Base-by-base conservation (phyloP, 1,284 basidiomycete species). In the Rhodofomes roseus region DNA sequence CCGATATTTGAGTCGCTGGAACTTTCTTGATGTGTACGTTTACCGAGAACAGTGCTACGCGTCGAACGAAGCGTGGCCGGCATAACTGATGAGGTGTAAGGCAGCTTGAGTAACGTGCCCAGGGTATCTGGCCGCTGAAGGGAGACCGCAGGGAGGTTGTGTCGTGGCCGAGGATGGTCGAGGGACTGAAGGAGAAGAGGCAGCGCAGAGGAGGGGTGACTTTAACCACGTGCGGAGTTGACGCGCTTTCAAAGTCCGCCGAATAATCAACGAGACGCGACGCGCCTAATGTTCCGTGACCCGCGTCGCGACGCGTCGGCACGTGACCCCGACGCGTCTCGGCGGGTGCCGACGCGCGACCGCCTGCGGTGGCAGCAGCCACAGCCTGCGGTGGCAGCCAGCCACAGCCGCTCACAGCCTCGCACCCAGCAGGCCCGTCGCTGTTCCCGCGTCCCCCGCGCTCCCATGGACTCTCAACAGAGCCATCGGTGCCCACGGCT, bases 31-130 rank as follows among this genome's bases (percentile, higher is more conserved):
- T 83, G 81, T 40, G 79, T 66, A 60, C 85, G 78, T 71, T 87
- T 87, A 31, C 85, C 85, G 36, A 87, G 79, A 40, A 87, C 82
- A 34, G 81, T 78, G 66, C 75, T 77, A 54, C 77, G 78, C 44
- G 77, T 66, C 6, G 41, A 54, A 44, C 62, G 67, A 43, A 62
- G 56, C 50, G 66, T 64, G 25, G 25, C 46, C 44, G 61, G 65
- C 69, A 71, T 72, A 8, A 52, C 54, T 52, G 60, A 29, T 8
- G 2, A 20, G 16, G 20, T 34, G 8, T 4, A 36, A 18, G n/a
- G 50, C 16, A 2, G 16, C n/a, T 22, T 18, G 31, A 36, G 48
- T 52, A 54, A 56, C 54, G 58, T 18, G 8, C 20, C 14, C n/a
- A 20, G 41, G 20, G 29, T 46, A 6, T 8, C 31, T 27, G 50